Evolutionary conservation across 306 rosid genomes (phyloP), one percentile per base, ranked within the genome.

Genomic region (Lagenaria siceraria): DNA sequence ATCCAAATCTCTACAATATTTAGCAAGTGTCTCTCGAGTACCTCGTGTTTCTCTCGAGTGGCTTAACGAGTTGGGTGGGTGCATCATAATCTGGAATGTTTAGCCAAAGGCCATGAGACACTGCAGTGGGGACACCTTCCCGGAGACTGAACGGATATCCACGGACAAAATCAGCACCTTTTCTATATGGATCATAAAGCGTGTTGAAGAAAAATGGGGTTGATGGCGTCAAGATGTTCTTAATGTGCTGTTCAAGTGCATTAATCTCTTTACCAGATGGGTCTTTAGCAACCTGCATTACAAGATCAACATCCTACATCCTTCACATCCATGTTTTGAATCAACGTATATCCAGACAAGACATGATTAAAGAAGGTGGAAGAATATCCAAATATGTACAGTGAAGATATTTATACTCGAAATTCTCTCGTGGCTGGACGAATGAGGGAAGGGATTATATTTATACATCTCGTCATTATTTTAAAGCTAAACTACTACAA

Each of bases 31-130:
- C 48, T 38, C 33, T 4, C 15, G 3, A 12, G 54, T 86, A 87
- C 97, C 96, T 88, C 3, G 81, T 81, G 88, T 92, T 92, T 77
- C 93, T 90, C 83, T 92, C 96, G 0, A 73, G 87, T 76, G 97
- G 97, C 84, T 90, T 92, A 33, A 92, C 97, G 74, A 92, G 97
- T 84, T 92, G 96, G 56, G 97, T 92, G 18, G 93, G 97, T 48
- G 96, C 97, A 90, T 92, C 97, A 78, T 92, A 92, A 52, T 90
- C 93, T 14, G 97, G 96, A 75, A 90, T 81, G 87, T 92, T 92
- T 70, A 92, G 91, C 97, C 97, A 92, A 36, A 92, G 91, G 33
- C 97, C 96, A 36, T 92, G 97, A 75, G 97, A 92, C 24, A 84
- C 88, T 13, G 90, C 96, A 0, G 97, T 92, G 31, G 96, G 97